Base-by-base conservation (phyloP, 2,329 filamentous ascomycete species). In the Coniochaeta hoffmannii region DNA sequence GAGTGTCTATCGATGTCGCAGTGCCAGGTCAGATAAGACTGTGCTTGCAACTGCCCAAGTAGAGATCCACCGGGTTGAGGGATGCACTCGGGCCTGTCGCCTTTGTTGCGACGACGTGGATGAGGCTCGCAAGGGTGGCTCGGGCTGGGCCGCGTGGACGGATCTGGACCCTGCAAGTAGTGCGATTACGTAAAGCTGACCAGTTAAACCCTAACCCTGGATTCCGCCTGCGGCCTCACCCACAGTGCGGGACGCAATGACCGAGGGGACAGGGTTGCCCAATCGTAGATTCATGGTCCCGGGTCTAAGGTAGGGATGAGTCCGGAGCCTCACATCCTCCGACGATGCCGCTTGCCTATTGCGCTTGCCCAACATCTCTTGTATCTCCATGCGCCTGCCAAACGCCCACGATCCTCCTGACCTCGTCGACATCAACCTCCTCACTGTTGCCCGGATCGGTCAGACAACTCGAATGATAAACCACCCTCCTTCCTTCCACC, bases 391-490 rank as follows among this genome's bases (percentile, higher is more conserved):
- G 19, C 11, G 9, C 22, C 24, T n/a, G n/a, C 41, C 22, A 46
- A 6, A 46, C 24, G 2, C 22, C 5, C 6, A 46, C 41, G 2
- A 50, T 50, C 15, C 31, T 9, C 31, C 49, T 19, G 15, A 60
- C 31, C 56, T 60, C 59, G 9, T 60, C 44, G 12, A 7, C 46
- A 41, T 59, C 57, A 26, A 59, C 57, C 12, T 35, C 53, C 12
- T 53, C 57, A 2, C 30, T 36, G 7, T 19, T 24, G 7, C 22
- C 24, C 7, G 41, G 41, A n/a, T 28, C 24, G 10, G 8, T 46
- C 24, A 46, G 26, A 28, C 41, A 46, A 28, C 41, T 46, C 10
- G 41, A 46, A n/a, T 46, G 41, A 46, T 46, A 46, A 2, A 46
- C 41, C 12, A 46, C 41, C 41, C 24, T 46, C 22, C 19, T 11